A percentile compares a stretch with the other conserved stretches of the same genome.
These are phyloP conservation scores for Acacia crassicarpa DNA, from an alignment of 306 rosid genomes.

Conservation along the genomic window DNA sequence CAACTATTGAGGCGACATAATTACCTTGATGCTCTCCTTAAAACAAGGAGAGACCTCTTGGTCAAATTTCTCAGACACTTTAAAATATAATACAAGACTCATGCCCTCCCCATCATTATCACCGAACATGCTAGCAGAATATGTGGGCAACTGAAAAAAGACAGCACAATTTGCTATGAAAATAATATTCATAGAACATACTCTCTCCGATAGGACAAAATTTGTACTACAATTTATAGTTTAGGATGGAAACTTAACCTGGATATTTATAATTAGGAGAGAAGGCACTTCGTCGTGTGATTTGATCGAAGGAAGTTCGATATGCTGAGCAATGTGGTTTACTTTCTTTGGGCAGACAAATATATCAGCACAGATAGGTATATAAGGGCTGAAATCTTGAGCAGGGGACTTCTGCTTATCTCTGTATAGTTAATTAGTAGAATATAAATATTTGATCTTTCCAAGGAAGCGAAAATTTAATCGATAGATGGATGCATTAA, in stretches of 20 bases:
- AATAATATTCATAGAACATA: not conserved
- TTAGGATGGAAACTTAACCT: constrained; percentile 41
- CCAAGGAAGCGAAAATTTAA: not conserved
- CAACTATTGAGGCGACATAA: not conserved
- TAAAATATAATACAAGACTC: constrained; percentile 76
- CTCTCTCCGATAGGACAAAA: no score
- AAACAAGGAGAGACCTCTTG: constrained; percentile 48
- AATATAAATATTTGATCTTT: constrained; percentile 3
- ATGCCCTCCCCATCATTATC: constrained; percentile 73
- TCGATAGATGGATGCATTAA: not conserved
- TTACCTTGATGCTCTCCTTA: constrained; percentile 67
- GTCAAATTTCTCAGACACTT: constrained; percentile 57
- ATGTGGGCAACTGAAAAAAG: constrained; percentile 59
- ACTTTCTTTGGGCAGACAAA: constrained; percentile 59
- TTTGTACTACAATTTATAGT: not conserved
- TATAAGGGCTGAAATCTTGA: constrained; percentile 54
- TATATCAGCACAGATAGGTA: constrained; percentile 70
- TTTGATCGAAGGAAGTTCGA: constrained; percentile 66
- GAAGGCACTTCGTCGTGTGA: constrained; percentile 61
- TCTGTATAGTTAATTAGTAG: constrained; percentile 38
- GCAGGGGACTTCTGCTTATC: constrained; percentile 69
- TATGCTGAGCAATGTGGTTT: constrained; percentile 67
- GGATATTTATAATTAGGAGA: constrained; percentile 69
- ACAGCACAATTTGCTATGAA: constrained; percentile 4
- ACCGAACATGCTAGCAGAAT: constrained; percentile 62